Evolutionary conservation across 208 protist species (phyloP).

Genomic region (Porcisia hertigi): DNA sequence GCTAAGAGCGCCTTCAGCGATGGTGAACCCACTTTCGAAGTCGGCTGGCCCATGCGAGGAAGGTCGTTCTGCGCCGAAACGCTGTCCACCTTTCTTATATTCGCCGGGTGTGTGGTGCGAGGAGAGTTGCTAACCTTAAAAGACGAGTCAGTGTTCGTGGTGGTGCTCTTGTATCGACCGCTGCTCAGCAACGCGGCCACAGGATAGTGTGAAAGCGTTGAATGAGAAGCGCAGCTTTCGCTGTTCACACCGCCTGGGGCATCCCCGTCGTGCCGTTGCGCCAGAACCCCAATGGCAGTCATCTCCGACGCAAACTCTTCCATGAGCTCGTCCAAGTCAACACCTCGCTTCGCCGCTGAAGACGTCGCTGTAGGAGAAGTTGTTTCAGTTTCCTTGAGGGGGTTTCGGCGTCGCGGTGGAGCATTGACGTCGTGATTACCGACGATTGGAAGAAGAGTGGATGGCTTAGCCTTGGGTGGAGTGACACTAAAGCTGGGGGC

Average conservation of each 20-base stretch:
- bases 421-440: conserved; percentile 10
- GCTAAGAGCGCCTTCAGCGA: conserved; percentile 68
- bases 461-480: conserved; percentile 1
- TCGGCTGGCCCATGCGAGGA: conserved; percentile 7
- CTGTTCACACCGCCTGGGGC: background rate
- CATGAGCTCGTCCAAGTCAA: conserved; percentile 73
- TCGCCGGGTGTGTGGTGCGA: background rate
- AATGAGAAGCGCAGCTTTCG: conserved; percentile 1
- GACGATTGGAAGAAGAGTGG: background rate
- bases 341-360: conserved; percentile 21
- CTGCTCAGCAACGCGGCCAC: conserved; percentile 62
- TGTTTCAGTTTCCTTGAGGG: conserved; percentile 12
- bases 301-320: conserved; percentile 78
- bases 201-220: conserved; percentile 24
- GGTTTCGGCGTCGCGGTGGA: conserved; percentile 7
- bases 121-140: conserved; percentile 9
- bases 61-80: conserved; percentile 13
- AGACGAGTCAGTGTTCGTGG: background rate
- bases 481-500: background rate
- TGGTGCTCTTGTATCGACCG: conserved; percentile 53
- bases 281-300: conserved; percentile 42
- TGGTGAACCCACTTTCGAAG: conserved; percentile 46
- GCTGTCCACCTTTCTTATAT: conserved; percentile 14
- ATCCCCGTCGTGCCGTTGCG: conserved; percentile 12
- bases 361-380: background rate